phyloP scores from a whole-genome alignment of 2,329 filamentous ascomycete species.

The Diaporthe longicolla region DNA sequence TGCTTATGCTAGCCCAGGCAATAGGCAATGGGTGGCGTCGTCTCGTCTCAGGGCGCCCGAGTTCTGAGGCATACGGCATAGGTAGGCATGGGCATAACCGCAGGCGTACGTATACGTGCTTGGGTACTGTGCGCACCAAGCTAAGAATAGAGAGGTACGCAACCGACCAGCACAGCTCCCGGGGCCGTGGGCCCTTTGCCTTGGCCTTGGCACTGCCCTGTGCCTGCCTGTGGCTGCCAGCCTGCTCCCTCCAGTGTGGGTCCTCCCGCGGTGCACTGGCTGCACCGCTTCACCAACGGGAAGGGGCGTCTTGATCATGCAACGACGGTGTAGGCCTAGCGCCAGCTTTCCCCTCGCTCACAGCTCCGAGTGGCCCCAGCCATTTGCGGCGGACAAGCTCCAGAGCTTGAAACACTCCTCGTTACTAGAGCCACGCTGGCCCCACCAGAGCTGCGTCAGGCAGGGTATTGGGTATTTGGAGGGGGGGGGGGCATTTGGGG shows the following conservation, averaged over 20 bases:
- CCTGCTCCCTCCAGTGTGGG: background rate
- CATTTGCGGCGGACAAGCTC: slow-evolving; percentile 15
- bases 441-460: slow-evolving; percentile 30
- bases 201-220: slow-evolving; percentile 6
- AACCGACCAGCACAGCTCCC: slow-evolving; percentile 21
- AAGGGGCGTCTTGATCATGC: background rate
- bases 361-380: slow-evolving; percentile 11
- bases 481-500: background rate
- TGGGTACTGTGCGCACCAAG: slow-evolving; percentile 9
- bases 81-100: background rate
- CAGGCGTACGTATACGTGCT: slow-evolving; percentile 2
- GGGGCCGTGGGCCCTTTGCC: background rate
- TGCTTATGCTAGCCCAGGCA: slow-evolving; percentile 29
- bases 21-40: slow-evolving; percentile 22
- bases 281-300: background rate
- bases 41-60: slow-evolving; percentile 32
- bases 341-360: background rate
- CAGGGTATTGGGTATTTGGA: slow-evolving; percentile 11
- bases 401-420: slow-evolving; percentile 28
- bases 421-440: slow-evolving; percentile 14
- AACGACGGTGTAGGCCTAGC: slow-evolving; percentile 25
- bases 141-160: slow-evolving; percentile 35
- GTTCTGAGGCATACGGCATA: slow-evolving; percentile 32
- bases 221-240: slow-evolving; percentile 18
- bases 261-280: background rate